Base-by-base conservation (phyloP, 306 rosid genomes). In the Oemleria cerasiformis region DNA sequence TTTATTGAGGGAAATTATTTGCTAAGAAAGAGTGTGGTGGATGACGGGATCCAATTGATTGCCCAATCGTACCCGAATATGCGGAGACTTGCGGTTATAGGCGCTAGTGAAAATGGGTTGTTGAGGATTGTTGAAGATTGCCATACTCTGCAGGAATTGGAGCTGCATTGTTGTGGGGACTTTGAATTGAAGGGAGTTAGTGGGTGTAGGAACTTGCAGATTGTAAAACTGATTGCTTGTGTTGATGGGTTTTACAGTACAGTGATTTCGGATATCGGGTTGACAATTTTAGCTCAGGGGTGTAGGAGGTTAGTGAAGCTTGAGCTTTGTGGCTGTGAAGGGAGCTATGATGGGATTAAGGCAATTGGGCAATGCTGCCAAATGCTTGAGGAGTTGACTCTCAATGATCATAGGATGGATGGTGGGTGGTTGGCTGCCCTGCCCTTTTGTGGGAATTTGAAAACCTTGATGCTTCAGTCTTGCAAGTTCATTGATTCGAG, bases 321-420 rank as follows among this genome's bases (percentile, higher is more conserved):
- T 23, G 98, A 92, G 84, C 90, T 92, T 5, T 45, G 61, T 51
- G 92, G 96, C n/a, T 92, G 98, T 53, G 96, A 92, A 42, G 98
- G 98, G 42, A 92, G 96, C 49, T 89, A 78, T 30, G 98, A 88
- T 68, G 98, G 98, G 82, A 77, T 92, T 21, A 92, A 90, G 80
- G 98, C 98, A 1, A 90, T 92, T 30, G 98, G 96, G 70, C 84
- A 84, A 72, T 92, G 98, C 34, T 92, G 98, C 75, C 83, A 77
- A 71, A 92, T 92, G 98, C 75, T 92, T 69, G 98, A 92, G 84
- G 98, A 92, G 36, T 67, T 92, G 84, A 82, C 85, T 2, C 16
- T 90, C 23, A 76, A 73, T 48, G 92, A 90, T 75, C 96, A 90
- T 65, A 86, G 88, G 72, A 90, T 92, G 98, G 98, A 92, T 34